phyloP scores from a whole-genome alignment of 805 yeast species.

The Kazachstania psychrophila region DNA sequence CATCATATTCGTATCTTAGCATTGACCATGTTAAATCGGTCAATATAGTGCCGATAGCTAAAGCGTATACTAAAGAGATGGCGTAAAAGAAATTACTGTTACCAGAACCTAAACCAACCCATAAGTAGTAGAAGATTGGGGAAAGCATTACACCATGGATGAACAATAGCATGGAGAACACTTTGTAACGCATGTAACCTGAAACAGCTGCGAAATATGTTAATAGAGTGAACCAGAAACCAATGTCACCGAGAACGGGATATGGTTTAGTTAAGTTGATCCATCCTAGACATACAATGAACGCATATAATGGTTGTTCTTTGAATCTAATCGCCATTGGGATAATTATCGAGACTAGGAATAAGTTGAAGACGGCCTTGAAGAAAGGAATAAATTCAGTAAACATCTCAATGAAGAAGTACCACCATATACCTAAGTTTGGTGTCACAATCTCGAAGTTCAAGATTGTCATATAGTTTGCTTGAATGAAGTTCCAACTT shows the following conservation, averaged over 20 bases:
- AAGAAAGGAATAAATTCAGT: conserved; percentile 80
- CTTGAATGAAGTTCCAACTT: conserved; percentile 37
- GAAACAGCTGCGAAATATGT: conserved; percentile 39
- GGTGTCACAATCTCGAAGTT: conserved; percentile 69
- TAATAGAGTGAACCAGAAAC: conserved; percentile 41
- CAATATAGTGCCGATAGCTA: conserved; percentile 57
- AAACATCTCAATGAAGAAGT: conserved; percentile 91
- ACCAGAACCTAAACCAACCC: conserved; percentile 93
- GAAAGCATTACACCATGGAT: conserved; percentile 55
- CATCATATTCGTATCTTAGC: conserved; percentile 56
- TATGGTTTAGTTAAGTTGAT: conserved; percentile 68
- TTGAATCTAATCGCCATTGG: conserved; percentile 68
- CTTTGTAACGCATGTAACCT: conserved; percentile 38
- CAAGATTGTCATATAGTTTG: conserved; percentile 50
- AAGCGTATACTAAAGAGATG: conserved; percentile 70
- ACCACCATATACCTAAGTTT: conserved; percentile 97
- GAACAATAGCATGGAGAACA: conserved; percentile 45
- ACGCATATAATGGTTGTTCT: conserved; percentile 50
- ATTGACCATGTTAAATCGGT: conserved; percentile 80
- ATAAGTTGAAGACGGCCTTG: conserved; percentile 73
- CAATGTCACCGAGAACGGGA: conserved; percentile 76
- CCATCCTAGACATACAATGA: conserved; percentile 40
- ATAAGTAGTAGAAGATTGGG: conserved; percentile 84
- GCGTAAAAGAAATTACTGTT: conserved; percentile 96
- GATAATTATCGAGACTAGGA: conserved; percentile 51